Evolutionary conservation across 2,329 filamentous ascomycete species (phyloP), one percentile per base, ranked within the genome.

Genomic region (Drechslerella coelobrocha): DNA sequence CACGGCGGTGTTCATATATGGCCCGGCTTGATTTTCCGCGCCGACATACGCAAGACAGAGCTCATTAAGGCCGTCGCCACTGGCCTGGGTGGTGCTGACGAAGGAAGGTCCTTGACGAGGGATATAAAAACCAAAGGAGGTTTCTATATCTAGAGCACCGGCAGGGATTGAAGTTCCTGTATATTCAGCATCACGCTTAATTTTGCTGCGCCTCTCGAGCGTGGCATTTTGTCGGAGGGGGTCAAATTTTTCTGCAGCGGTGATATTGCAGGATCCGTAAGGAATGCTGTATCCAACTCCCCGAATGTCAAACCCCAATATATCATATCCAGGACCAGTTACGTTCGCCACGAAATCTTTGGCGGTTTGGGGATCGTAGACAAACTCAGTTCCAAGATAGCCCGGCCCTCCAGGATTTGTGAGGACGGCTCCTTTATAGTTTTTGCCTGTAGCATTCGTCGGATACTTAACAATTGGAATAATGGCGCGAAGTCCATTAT

Each of bases 321-420:
- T 63, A 48, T 72, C 66, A 9, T 53, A 72, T 10, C 65, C 65
- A 6, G 56, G 56, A 0, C 65, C 65, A 3, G 57, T 62, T 27
- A 62, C 26, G 19, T 61, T 62, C 8, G 6, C 17, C 10, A 27
- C 57, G 8, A 61, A 34, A 10, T 37, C 34, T 6, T 2, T 24
- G 3, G 65, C 57, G 10, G 39, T 29, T 19, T n/a, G 24, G 1
- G 51, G 39, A 23, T 74, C 74, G 8, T 77, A 73, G 2, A 77
- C 78, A 48, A 81, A 73, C 0, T 71, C 76, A 0, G 80, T 82
- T 8, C 81, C 81, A 0, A 79, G 79, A 19, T 76, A 78, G 31
- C 81, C 80, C 0, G 81, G 81, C 0, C 81, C 81, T 43, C 81
- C 81, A 0, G 81, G 81, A 76, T 83, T 82, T 41, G 75, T 75